phyloP scores from a whole-genome alignment of 805 yeast species.

The Wickerhamomyces pijperi region DNA sequence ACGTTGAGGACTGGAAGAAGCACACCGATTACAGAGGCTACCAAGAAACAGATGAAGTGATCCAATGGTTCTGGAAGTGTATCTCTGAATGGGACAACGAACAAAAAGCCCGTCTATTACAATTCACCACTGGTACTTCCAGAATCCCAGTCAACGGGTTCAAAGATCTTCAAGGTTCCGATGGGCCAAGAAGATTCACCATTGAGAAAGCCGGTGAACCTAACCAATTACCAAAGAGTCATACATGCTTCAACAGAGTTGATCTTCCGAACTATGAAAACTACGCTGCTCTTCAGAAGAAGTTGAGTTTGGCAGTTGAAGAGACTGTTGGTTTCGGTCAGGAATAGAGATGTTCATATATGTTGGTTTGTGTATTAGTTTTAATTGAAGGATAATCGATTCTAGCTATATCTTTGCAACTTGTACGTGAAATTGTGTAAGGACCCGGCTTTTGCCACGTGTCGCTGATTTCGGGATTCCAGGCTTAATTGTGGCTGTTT shows the following conservation, averaged over 20 bases:
- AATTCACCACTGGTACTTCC: constrained; percentile 97
- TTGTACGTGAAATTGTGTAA: no score
- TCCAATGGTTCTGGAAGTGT: constrained; percentile 98
- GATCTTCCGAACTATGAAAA: constrained; percentile 91
- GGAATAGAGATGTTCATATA: no score
- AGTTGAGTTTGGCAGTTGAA: constrained; percentile 91
- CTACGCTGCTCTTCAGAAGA: constrained; percentile 76
- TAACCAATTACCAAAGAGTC: constrained; percentile 90
- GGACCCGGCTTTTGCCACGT: no score
- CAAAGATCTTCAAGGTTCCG: constrained; percentile 96
- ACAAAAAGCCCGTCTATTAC: constrained; percentile 89
- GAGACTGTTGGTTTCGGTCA: constrained; percentile 99
- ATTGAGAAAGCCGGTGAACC: constrained; percentile 96
- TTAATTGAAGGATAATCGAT: no score
- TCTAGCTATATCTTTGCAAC: no score
- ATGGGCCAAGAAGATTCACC: constrained; percentile 98
- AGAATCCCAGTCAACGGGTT: constrained; percentile 98
- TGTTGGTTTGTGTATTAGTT: no score
- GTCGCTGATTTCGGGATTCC: no score
- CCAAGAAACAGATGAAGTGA: constrained; percentile 90
- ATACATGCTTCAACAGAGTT: constrained; percentile 97
- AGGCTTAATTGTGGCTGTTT: no score
- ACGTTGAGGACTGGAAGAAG: constrained; percentile 97
- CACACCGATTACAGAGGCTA: constrained; percentile 98
- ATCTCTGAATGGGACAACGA: constrained; percentile 91